phyloP scores from a whole-genome alignment of 2,329 filamentous ascomycete species.

The Trichoderma cornu-damae region DNA sequence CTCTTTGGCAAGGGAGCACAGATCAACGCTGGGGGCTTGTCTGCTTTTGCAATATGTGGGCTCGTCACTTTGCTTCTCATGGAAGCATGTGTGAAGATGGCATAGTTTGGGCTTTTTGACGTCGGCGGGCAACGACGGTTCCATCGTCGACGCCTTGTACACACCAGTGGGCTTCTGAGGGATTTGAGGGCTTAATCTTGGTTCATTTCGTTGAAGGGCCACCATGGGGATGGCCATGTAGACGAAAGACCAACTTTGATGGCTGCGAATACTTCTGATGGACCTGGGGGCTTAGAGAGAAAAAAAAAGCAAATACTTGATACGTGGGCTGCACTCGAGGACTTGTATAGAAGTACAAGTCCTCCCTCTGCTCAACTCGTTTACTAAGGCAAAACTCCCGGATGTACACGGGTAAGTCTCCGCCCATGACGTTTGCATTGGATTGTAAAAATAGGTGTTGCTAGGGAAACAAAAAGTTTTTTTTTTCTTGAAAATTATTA shows the following conservation, averaged over 20 bases:
- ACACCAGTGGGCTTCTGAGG: slow-evolving; percentile 38
- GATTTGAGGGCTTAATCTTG: slow-evolving; percentile 36
- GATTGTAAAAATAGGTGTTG: slow-evolving; percentile 17
- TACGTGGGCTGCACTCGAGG: slow-evolving; percentile 11
- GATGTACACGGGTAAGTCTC: slow-evolving; percentile 19
- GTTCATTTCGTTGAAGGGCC: slow-evolving; percentile 25
- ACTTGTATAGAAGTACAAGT: background rate
- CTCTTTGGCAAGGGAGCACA: slow-evolving; percentile 41
- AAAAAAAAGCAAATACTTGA: slow-evolving; percentile 25
- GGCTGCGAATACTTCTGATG: slow-evolving; percentile 35
- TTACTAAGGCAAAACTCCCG: slow-evolving; percentile 10
- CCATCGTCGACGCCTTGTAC: slow-evolving; percentile 26
- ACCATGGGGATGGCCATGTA: slow-evolving; percentile 15
- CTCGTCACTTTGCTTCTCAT: slow-evolving; percentile 31
- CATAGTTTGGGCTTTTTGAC: slow-evolving; percentile 33
- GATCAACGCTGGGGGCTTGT: slow-evolving; percentile 55
- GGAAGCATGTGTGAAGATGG: slow-evolving; percentile 20
- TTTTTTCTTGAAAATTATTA: too few relatives aligned
- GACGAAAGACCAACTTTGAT: slow-evolving; percentile 32
- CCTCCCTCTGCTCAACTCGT: slow-evolving; percentile 10
- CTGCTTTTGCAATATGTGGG: slow-evolving; percentile 34
- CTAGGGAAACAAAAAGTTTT: slow-evolving; percentile 15
- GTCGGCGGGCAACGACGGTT: slow-evolving; percentile 27
- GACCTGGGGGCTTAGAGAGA: slow-evolving; percentile 34
- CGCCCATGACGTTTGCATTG: slow-evolving; percentile 13